A percentile compares a stretch with the other conserved stretches of the same genome.
phyloP scores from a whole-genome alignment of 1,284 basidiomycete species.

The Ustilago esculenta region DNA sequence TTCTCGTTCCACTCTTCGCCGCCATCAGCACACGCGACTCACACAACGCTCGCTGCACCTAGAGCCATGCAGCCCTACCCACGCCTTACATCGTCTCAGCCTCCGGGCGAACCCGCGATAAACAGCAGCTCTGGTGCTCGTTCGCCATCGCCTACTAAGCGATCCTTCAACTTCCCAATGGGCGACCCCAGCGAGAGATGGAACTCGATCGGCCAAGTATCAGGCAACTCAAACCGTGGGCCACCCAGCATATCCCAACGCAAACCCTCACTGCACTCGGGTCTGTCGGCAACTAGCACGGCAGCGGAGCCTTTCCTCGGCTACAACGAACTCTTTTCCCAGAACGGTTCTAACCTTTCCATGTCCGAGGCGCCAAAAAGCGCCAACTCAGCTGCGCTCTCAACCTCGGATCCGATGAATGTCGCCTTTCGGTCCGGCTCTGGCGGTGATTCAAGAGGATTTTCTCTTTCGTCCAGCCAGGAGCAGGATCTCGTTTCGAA shows the following conservation, averaged over 20 bases:
- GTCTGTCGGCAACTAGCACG: conserved; percentile 12
- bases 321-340: conserved; percentile 55
- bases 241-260: conserved; percentile 19
- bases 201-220: conserved; percentile 52
- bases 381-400: conserved; percentile 29
- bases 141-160: conserved; percentile 56
- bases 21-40: conserved; percentile 15
- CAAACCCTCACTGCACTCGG: conserved; percentile 34
- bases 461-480: conserved; percentile 28
- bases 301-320: conserved; percentile 53
- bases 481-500: conserved; percentile 35
- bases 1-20: conserved; percentile 26
- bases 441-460: conserved; percentile 23
- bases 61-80: conserved; percentile 53
- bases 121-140: conserved; percentile 22
- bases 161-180: conserved; percentile 50
- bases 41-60: conserved; percentile 36
- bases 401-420: conserved; percentile 47
- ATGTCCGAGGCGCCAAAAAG: conserved; percentile 27
- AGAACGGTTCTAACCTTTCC: conserved; percentile 29
- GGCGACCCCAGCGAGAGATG: conserved; percentile 55
- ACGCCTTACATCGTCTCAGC: conserved; percentile 51
- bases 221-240: conserved; percentile 9
- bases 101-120: conserved; percentile 15
- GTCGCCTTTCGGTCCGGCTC: conserved; percentile 31